A percentile compares a stretch with the other conserved stretches of the same genome.
Conservation (phyloP, 2,329 filamentous ascomycete genomes). For the Penicillium glabrum region DNA sequence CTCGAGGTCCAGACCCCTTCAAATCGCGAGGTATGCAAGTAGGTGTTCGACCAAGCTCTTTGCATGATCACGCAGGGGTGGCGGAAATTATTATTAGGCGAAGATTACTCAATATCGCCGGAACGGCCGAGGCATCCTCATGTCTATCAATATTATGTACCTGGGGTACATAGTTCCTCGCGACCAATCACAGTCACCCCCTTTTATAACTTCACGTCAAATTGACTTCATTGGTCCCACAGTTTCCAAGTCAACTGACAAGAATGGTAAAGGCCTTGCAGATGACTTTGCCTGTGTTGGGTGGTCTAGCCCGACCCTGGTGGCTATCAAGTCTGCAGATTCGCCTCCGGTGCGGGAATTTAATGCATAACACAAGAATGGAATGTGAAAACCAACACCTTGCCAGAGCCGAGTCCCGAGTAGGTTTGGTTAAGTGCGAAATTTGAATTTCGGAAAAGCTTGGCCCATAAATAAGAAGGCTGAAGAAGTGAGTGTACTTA, state of each 20-base stretch:
- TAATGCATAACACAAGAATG: conserved; percentile 6
- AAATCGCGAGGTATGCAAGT: not conserved
- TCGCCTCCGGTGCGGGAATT: conserved; percentile 3
- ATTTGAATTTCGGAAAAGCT: not conserved
- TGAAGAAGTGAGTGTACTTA: not conserved
- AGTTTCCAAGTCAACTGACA: conserved; percentile 6
- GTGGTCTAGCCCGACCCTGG: conserved; percentile 1
- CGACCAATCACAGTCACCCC: not conserved
- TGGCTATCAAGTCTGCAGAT: not conserved
- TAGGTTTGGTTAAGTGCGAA: not conserved
- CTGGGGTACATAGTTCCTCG: not conserved
- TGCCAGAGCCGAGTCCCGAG: conserved; percentile 2
- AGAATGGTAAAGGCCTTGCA: conserved; percentile 6
- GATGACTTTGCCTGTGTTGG: not conserved
- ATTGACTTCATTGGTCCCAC: not conserved
- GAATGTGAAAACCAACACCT: conserved; percentile 4
- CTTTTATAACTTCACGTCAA: not conserved
- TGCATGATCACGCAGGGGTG: not conserved
- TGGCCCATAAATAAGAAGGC: not conserved
- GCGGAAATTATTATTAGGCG: not conserved
- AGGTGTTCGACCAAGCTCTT: not conserved
- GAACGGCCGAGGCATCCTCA: not conserved
- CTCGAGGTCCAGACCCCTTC: not conserved
- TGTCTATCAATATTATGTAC: not conserved
- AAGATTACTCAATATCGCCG: not conserved